A percentile compares a stretch with the other conserved stretches of the same genome.
Conservation (phyloP, 2,329 filamentous ascomycete genomes). For the Chaetomium strumarium region DNA sequence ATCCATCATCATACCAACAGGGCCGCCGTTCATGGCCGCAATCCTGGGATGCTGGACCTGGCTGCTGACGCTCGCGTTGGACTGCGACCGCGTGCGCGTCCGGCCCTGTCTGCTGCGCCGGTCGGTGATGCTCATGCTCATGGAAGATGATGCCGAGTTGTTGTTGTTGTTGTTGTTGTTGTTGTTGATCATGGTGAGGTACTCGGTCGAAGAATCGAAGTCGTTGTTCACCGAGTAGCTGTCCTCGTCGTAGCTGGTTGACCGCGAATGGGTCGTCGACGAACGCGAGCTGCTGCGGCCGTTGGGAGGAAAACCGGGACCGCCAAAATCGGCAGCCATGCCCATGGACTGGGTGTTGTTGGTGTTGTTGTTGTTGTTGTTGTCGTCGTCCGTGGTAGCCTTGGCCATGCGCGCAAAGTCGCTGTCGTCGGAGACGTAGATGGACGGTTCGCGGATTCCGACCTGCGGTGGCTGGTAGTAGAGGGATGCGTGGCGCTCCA, state of each 20-base stretch:
- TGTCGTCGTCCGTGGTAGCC: neutral
- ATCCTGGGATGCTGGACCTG: constrained; percentile 16
- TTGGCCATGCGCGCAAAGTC: constrained; percentile 38
- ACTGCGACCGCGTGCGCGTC: constrained; percentile 9
- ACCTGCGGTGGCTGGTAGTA: constrained; percentile 40
- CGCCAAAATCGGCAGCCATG: neutral
- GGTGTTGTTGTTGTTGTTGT: too few relatives aligned
- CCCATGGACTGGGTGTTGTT: neutral
- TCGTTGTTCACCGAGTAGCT: constrained; percentile 25
- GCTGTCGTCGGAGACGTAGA: constrained; percentile 56
- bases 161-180: neutral
- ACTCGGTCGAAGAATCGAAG: constrained; percentile 27
- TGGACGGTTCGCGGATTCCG: constrained; percentile 46
- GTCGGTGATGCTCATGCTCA: constrained; percentile 13
- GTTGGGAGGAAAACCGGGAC: constrained; percentile 10
- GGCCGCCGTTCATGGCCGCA: constrained; percentile 11
- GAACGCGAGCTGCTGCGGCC: constrained; percentile 24
- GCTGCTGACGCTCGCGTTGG: constrained; percentile 10
- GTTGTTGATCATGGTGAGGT: constrained; percentile 18
- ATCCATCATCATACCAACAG: neutral
- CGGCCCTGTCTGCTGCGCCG: constrained; percentile 11
- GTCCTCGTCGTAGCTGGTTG: constrained; percentile 28
- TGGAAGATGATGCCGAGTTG: constrained; percentile 5
- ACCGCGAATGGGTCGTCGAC: constrained; percentile 19
- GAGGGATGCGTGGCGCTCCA: constrained; percentile 57